Evolutionary conservation across 441 rosid species (phyloP), one percentile per base, ranked within the genome.

Genomic region (Euphorbia corollata): DNA sequence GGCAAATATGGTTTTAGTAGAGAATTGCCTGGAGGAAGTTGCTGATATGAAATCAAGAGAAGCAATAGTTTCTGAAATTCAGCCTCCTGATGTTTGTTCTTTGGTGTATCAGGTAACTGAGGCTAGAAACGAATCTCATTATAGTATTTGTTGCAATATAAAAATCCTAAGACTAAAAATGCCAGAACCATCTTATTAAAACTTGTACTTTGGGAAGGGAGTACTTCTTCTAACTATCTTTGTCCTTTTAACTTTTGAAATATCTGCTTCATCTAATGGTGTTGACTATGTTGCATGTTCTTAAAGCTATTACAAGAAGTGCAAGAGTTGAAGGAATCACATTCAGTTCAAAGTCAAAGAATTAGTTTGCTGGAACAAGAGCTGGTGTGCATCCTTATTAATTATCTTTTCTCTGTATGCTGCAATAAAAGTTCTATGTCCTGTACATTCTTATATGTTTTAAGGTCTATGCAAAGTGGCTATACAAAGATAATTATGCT

Each of bases 361-460:
- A 80, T 81, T 69, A 56, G 55, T 76, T 61, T 63, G 73, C 76
- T 89, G 87, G 95, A 89, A 81, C 79, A 77, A 74, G 85, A 83
- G 75, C 78, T 89, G 95, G 98, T 89, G 82, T 57, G 64, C 6
- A 41, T 13, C 64, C 24, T 63, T 11, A 10, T 3, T 3, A 27
- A 32, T 2, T 48, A 5, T 6, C 32, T 36, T 58, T 56, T 13
- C 16, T 47, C 19, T 51, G 2, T 45, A 4, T 38, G 5, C 12
- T 15, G 30, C 1, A 9, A 36, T 59, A 24, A 9, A 22, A n/a
- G 0, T 43, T 39, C 9, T 39, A 10, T 3, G 16, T 20, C 55
- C 18, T 50, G 43, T n/a, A 34, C 22, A 51, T 51, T 5, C 30
- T 50, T 24, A 8, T 18, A 19, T 36, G 10, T 34, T 2, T 18